Base-by-base conservation (phyloP, 2,329 filamentous ascomycete genomes). In the Ophiostoma tasmaniense region DNA sequence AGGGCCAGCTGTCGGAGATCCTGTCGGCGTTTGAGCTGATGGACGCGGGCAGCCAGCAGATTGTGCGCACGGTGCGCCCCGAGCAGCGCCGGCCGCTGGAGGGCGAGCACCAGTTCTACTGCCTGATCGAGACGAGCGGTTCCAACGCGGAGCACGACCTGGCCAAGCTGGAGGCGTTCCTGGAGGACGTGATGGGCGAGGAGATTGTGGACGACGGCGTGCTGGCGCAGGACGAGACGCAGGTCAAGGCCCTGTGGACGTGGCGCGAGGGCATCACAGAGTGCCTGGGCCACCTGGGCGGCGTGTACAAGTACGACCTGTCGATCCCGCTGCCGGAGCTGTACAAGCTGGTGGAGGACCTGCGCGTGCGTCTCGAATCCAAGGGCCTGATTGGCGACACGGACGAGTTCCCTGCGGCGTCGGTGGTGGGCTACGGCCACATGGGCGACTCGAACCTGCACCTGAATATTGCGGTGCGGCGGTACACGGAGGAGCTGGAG, bases 361-460 rank as follows among this genome's bases (percentile, higher is more conserved):
- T 89, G 28, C 86, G 90, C 72, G 87, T 86, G 67, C 88, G 89
- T 67, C 84, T 99, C 73, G 83, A 85, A 1, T 84, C 88, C 68
- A 89, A 89, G 39, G 92, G 93, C 0, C 84, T 98, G 2, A 83
- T 96, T 55, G 90, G 92, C 67, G 89, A 92, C 62, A 87, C 89
- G 6, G 87, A 90, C 69, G 88, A 88, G 64, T 85, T 89, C 76
- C 92, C 93, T 0, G 93, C 96, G 6, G 86, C 96, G 1, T 90
- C 90, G 70, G 93, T 97, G n/a, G 87, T 97, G 25, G 95, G 95
- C 25, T 99, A 97, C 76, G 95, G 95, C 42, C 95, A 99, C 78
- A 98, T 99, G 93, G 96, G 95, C 52, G 95, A 99, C 79, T 88
- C 90, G 3, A 99, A 99, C 79, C 80, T 99, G 73, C 96, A 99